Base-by-base conservation (phyloP, 306 rosid genomes). In the Geum urbanum region DNA sequence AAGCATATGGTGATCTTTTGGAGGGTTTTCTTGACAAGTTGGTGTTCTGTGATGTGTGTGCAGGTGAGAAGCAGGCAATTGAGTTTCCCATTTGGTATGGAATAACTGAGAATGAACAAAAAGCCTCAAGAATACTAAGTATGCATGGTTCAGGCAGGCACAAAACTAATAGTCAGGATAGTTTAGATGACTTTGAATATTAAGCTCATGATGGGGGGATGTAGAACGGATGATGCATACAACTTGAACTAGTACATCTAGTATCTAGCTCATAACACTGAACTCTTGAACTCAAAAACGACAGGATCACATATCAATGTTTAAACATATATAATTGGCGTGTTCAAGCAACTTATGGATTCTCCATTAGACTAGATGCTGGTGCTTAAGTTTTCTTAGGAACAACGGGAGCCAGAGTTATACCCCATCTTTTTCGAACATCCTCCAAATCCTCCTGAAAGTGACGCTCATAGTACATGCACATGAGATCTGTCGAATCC, bases 401-500 rank as follows among this genome's bases (percentile, higher is more conserved):
- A 64, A 71, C 70, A 54, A 73, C 44, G 58, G 96, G 88, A 60
- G 86, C 87, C 51, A 91, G 97, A 81, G 84, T 56, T 78, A 94
- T 91, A 40, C 86, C 89, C 88, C 88, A 84, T 77, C 87, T 83
- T 65, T 87, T 81, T 67, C 97, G 77, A 73, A 90, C 86, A 56
- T 86, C 92, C 43, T 87, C 95, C 77, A 94, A 81, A 73, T 88
- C 95, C 84, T 88, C 95, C 24, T 88, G 77, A 69, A 94, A 90
- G 75, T 94, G 92, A 20, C 32, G 86, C 85, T 94, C 99, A 79
- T 87, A 91, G 63, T 91, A 91, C 12, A 94, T 74, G 53, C 91
- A 87, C 95, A 87, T 87, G 75, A 94, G 95, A 84, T 94, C 99
- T 11, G 89, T 86, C 83, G 87, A 84, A 41, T 71, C 88, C 76